Evolutionary conservation across 2,329 filamentous ascomycete genomes (phyloP), one percentile per base, ranked within the genome.

Genomic region (Talaromyces sp.): DNA sequence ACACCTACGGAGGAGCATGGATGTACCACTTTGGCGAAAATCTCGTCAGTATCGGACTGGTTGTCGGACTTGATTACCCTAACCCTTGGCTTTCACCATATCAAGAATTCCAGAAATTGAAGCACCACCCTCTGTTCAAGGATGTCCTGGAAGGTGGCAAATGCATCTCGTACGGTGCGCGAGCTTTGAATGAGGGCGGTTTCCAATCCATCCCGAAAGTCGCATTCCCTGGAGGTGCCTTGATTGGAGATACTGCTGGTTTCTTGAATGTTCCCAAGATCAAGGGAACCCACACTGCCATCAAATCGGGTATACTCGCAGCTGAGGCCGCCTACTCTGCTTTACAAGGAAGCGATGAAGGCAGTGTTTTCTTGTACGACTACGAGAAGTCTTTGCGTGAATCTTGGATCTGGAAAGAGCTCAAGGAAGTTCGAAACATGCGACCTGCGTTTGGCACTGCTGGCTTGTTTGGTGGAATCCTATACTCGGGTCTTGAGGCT

Each of bases 21-120:
- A 93, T 99, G 91, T 99, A 99, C 75, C 95, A 99, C 79, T 99
- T 98, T 78, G 95, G 93, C 43, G 94, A 99, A 72, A 99, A 98
- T 79, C 86, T 98, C 72, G 94, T 99, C 67, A 93, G 89, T 70
- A 84, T 99, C 64, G 95, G 95, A 27, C 84, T 98, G 19, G 95
- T 99, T 11, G 91, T 96, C 43, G 93, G 93, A 27, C 85, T 99
- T 63, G 95, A 99, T 82, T 99, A 99, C 77, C 85, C 91, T 49
- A 99, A 99, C 79, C 95, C 95, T 0, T 99, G 94, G 92, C 80
- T 98, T 64, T 95, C 93, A 3, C 95, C 95, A 0, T 99, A 98
- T 76, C 87, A 89, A 65, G 95, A 99, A 77, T 99, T 99, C 78
- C 95, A 99, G 78, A 97, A 96, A 83, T 89, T 99, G 84, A 99